Percentiles rank a stretch among this genome's conserved stretches.
Conservation (phyloP, 2,329 filamentous ascomycete species). For the Sporothrix inflata region DNA sequence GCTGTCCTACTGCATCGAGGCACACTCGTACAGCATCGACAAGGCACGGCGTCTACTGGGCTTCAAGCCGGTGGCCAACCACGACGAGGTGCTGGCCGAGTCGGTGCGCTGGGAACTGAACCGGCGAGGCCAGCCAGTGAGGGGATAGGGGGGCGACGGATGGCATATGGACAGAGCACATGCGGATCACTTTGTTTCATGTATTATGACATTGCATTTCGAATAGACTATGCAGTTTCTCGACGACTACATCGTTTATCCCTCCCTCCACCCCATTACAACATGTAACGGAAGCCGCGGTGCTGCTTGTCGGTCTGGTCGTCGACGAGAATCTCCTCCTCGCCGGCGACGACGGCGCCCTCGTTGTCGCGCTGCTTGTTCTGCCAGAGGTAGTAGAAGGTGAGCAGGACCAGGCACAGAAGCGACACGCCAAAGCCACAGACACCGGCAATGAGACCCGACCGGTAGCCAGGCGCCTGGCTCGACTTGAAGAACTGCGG, state of each 20-base stretch:
- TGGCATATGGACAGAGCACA: not conserved
- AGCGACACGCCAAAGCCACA: too few species aligned
- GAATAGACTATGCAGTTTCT: not conserved
- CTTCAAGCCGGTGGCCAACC: slow-evolving; percentile 31
- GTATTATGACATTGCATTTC: not conserved
- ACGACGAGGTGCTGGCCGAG: slow-evolving; percentile 32
- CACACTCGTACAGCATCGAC: slow-evolving; percentile 33
- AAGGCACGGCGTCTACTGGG: slow-evolving; percentile 33
- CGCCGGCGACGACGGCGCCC: not conserved
- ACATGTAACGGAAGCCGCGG: not conserved
- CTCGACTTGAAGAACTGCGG: too few species aligned
- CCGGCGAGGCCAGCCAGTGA: not conserved
- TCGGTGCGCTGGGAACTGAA: slow-evolving; percentile 32
- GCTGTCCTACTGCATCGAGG: slow-evolving; percentile 35
- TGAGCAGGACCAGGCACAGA: too few species aligned
- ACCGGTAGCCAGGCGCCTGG: too few species aligned
- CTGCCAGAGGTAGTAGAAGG: too few species aligned
- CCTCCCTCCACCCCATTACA: not conserved
- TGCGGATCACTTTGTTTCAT: not conserved
- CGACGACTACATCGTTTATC: not conserved
- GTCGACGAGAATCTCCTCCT: not conserved
- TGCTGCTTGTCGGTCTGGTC: not conserved
- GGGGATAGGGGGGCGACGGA: not conserved
- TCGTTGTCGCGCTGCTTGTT: not conserved
- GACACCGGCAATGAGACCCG: too few species aligned